Base-by-base conservation (phyloP, 768 basidiomycete species). In the Lepiota brunneoincarnata region DNA sequence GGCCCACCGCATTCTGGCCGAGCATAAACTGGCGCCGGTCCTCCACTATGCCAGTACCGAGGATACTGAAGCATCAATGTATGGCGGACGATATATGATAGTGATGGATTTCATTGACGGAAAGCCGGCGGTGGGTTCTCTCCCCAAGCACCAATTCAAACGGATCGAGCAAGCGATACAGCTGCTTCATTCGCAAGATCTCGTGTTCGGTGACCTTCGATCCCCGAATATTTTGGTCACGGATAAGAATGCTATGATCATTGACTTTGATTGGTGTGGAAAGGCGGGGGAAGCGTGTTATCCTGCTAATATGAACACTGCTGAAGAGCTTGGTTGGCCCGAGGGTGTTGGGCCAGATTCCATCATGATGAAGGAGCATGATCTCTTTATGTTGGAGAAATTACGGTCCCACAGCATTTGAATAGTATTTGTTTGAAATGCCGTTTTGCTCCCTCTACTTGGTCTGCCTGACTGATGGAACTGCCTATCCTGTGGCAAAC, bases 221-320 rank as follows among this genome's bases (percentile, higher is more conserved):
- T n/a, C 6, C 6, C 43, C 53, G 11, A 58, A 58, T 31, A 35
- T 60, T 42, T 45, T 58, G 20, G 10, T 49, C 18, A 17, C 21
- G 23, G 40, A 26, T 12, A 35, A 50, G 5, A 14, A 49, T 14
- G 40, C 40, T 4, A 50, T 41, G 48, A 31, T 55, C 11, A 45
- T 58, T 34, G 54, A 58, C 35, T 58, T 58, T 40, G 57, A 58
- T 34, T 55, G 53, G 57, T 28, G 41, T 37, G 49, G 31, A 36
- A 44, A 34, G 35, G 41, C 49, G 9, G 41, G 51, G 15, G 40
- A 44, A 53, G 41, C 5, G 4, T 20, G 51, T 6, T 53, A 53
- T 23, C 51, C 41, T 9, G 40, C 42, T 28, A 44, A 1, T 10
- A 9, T 53, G 24, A 53, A 44, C 26, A 10, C 20, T 9, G 35